Percentiles rank a stretch among this genome's conserved stretches.
phyloP scores from a whole-genome alignment of 2,329 filamentous ascomycete genomes.

The Dryadomyces quercus-mongolicae region DNA sequence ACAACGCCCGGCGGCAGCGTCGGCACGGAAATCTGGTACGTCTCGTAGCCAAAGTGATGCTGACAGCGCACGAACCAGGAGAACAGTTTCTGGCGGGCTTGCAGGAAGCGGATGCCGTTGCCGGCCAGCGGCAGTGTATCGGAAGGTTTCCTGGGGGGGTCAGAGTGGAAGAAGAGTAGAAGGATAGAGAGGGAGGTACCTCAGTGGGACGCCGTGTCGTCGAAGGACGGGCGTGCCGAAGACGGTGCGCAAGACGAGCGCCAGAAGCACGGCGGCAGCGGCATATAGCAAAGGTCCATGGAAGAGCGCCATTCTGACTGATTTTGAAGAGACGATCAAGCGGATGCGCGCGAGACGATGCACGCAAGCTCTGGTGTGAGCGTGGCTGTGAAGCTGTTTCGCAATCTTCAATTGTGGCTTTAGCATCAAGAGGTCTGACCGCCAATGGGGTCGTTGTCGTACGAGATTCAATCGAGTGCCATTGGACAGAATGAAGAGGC shows the following conservation, averaged over 20 bases:
- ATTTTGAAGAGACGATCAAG: not conserved
- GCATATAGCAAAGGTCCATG: constrained; percentile 5
- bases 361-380: not conserved
- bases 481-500: no score
- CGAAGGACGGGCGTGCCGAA: constrained; percentile 10
- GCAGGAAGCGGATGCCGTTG: constrained; percentile 50
- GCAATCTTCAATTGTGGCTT: no score
- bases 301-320: constrained; percentile 4
- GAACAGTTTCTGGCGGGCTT: constrained; percentile 46
- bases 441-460: no score
- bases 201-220: constrained; percentile 11
- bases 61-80: constrained; percentile 51
- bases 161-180: not conserved
- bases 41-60: constrained; percentile 42
- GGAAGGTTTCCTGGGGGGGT: constrained; percentile 28
- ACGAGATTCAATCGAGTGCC: no score
- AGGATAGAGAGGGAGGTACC: constrained; percentile 1
- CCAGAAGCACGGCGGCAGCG: constrained; percentile 6
- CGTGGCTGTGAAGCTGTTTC: not conserved
- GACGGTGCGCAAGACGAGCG: constrained; percentile 2
- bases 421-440: no score
- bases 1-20: constrained; percentile 50
- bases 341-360: not conserved
- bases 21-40: constrained; percentile 50
- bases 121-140: constrained; percentile 43